A percentile compares a stretch with the other conserved stretches of the same genome.
Conservation (phyloP, 1,139 yeast genomes). For the Torulaspora globosa region DNA sequence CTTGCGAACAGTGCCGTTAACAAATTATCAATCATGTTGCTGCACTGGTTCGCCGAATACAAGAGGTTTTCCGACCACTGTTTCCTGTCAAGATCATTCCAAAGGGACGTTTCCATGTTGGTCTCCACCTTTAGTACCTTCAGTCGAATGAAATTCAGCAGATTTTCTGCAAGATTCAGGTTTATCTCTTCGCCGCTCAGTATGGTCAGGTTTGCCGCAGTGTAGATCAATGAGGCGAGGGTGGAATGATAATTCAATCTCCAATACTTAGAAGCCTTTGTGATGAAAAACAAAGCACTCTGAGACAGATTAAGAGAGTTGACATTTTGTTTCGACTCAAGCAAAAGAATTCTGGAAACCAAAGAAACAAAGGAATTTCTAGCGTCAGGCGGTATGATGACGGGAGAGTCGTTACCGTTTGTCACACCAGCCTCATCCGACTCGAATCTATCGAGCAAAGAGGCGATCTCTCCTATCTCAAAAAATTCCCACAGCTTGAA, state of each 20-base stretch:
- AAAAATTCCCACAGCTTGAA: conserved; percentile 53
- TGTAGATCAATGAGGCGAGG: conserved; percentile 48
- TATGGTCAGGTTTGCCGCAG: conserved; percentile 49
- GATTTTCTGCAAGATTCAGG: conserved; percentile 27
- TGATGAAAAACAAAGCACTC: conserved; percentile 43
- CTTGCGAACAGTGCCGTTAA: conserved; percentile 47
- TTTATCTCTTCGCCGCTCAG: conserved; percentile 38
- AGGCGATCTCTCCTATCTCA: conserved; percentile 43
- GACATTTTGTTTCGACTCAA: conserved; percentile 28
- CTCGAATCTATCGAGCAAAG: conserved; percentile 42
- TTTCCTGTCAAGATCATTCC: conserved; percentile 50
- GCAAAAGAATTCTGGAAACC: conserved; percentile 37
- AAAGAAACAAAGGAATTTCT: conserved; percentile 38
- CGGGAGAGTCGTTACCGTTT: conserved; percentile 33
- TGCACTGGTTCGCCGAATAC: conserved; percentile 46
- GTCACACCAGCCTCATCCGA: conserved; percentile 36
- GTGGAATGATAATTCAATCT: conserved; percentile 50
- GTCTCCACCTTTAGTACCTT: conserved; percentile 41
- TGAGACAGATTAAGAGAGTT: conserved; percentile 39
- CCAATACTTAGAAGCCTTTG: conserved; percentile 56
- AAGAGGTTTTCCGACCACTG: conserved; percentile 51
- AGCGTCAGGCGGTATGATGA: conserved; percentile 43
- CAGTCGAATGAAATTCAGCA: conserved; percentile 29
- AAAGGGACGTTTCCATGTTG: conserved; percentile 47
- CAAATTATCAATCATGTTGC: conserved; percentile 46